Percentiles rank a stretch among this genome's conserved stretches.
These are phyloP conservation scores for Suhomyces choctaworum DNA, from an alignment of 1,139 yeast species.

Conservation along the genomic window DNA sequence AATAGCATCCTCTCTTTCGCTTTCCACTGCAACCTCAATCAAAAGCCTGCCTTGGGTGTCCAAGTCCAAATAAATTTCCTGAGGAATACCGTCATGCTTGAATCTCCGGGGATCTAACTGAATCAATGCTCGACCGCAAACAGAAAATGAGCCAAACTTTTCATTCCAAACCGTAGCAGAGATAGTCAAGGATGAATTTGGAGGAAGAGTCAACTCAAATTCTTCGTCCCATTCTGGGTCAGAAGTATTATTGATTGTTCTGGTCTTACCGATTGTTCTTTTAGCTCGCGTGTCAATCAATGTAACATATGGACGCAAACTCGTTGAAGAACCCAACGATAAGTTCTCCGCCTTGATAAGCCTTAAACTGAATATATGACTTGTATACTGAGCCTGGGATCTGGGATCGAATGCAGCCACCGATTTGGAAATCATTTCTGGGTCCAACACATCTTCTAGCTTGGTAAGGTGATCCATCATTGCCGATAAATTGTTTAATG, in stretches of 20 bases:
- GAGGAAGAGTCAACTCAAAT: conserved; percentile 58
- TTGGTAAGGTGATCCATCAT: conserved; percentile 58
- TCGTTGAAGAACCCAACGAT: conserved; percentile 34
- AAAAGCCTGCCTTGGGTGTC: conserved; percentile 68
- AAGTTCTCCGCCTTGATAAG: conserved; percentile 73
- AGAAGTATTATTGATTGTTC: conserved; percentile 58
- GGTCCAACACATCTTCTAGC: conserved; percentile 61
- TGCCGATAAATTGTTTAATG: conserved; percentile 67
- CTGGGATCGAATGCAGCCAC: conserved; percentile 38
- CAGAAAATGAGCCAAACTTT: conserved; percentile 55
- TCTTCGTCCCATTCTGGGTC: conserved; percentile 92
- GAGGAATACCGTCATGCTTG: conserved; percentile 68
- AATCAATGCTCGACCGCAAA: conserved; percentile 68
- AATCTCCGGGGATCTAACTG: conserved; percentile 66
- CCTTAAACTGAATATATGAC: conserved; percentile 66
- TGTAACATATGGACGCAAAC: conserved; percentile 68
- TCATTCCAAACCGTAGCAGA: conserved; percentile 78
- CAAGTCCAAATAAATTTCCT: conserved; percentile 59
- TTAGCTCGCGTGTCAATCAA: conserved; percentile 61
- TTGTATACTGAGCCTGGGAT: conserved; percentile 34
- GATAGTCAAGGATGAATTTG: conserved; percentile 44
- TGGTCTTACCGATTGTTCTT: conserved; percentile 68
- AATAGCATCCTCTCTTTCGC: conserved; percentile 73
- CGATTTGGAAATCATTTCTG: conserved; percentile 57
- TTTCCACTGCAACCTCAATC: conserved; percentile 71